Evolutionary conservation across 805 yeast genomes (phyloP).

Genomic region (Jamesozyma gamospora): DNA sequence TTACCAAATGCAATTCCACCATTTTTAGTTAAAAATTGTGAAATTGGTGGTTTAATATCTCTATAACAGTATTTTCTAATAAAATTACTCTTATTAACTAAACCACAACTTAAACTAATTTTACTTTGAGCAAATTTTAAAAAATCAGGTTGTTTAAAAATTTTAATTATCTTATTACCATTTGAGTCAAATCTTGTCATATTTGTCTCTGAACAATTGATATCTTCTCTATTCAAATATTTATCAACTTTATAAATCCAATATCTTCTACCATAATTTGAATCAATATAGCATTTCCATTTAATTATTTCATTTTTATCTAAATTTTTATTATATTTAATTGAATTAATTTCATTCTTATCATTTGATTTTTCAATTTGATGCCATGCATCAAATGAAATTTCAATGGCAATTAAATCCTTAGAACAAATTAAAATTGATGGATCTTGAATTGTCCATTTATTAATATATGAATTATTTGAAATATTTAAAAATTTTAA

Average conservation of each 20-base stretch:
- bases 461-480: constrained; percentile 47
- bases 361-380: constrained; percentile 24
- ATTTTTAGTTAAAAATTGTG: constrained; percentile 26
- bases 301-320: constrained; percentile 12
- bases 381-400: constrained; percentile 41
- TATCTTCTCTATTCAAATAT: constrained; percentile 28
- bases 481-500: constrained; percentile 57
- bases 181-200: constrained; percentile 53
- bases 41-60: constrained; percentile 27
- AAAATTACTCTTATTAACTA: constrained; percentile 21
- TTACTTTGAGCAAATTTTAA: constrained; percentile 33
- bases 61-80: constrained; percentile 24
- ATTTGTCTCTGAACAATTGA: constrained; percentile 23
- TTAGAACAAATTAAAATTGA: constrained; percentile 37
- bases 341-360: constrained; percentile 18
- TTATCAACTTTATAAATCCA: constrained; percentile 56
- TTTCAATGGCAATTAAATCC: constrained; percentile 54
- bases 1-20: constrained; percentile 23
- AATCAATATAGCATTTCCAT: constrained; percentile 29
- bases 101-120: constrained; percentile 31
- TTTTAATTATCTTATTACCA: constrained; percentile 46
- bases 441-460: constrained; percentile 49
- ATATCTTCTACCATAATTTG: constrained; percentile 57
- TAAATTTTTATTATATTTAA: constrained; percentile 13
- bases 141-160: constrained; percentile 32